Conservation (phyloP, 768 basidiomycete genomes). For the Lentinula raphanica region DNA sequence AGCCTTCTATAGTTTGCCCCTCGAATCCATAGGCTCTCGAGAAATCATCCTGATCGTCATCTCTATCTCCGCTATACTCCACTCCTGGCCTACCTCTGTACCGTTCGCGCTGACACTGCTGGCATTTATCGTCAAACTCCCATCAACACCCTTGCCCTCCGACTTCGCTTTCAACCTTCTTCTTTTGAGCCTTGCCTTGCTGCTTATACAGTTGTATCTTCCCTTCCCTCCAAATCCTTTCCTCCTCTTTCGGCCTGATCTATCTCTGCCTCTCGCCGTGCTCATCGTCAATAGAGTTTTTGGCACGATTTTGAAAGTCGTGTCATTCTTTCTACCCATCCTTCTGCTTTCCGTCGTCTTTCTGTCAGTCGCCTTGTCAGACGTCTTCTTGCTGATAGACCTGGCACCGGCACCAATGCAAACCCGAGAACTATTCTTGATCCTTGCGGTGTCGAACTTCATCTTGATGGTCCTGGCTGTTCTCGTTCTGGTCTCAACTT, state of each 20-base stretch:
- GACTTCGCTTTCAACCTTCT: slow-evolving; percentile 36
- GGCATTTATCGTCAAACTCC: slow-evolving; percentile 36
- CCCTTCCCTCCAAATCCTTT: slow-evolving; percentile 40
- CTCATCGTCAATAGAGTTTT: slow-evolving; percentile 35
- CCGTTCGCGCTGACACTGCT: slow-evolving; percentile 34
- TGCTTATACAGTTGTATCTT: slow-evolving; percentile 42
- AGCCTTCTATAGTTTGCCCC: slow-evolving; percentile 16
- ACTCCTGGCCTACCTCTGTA: slow-evolving; percentile 25
- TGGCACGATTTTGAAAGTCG: slow-evolving; percentile 31
- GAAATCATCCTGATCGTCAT: slow-evolving; percentile 35
- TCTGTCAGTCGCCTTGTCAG: slow-evolving; percentile 43
- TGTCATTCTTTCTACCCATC: slow-evolving; percentile 45
- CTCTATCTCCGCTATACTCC: slow-evolving; percentile 30
- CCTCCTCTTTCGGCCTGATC: slow-evolving; percentile 33
- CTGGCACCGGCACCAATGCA: slow-evolving; percentile 38
- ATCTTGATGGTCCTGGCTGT: slow-evolving; percentile 30
- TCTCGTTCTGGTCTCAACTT: slow-evolving; percentile 24
- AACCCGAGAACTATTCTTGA: slow-evolving; percentile 38
- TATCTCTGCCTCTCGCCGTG: slow-evolving; percentile 39
- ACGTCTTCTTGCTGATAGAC: slow-evolving; percentile 23
- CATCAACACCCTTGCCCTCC: slow-evolving; percentile 37
- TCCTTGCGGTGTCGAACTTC: slow-evolving; percentile 27
- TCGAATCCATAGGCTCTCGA: slow-evolving; percentile 23
- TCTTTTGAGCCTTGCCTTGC: slow-evolving; percentile 33
- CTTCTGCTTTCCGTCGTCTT: slow-evolving; percentile 38